phyloP scores from a whole-genome alignment of 192 early-diverging fungal genomes.

The Pilaira anomala region DNA sequence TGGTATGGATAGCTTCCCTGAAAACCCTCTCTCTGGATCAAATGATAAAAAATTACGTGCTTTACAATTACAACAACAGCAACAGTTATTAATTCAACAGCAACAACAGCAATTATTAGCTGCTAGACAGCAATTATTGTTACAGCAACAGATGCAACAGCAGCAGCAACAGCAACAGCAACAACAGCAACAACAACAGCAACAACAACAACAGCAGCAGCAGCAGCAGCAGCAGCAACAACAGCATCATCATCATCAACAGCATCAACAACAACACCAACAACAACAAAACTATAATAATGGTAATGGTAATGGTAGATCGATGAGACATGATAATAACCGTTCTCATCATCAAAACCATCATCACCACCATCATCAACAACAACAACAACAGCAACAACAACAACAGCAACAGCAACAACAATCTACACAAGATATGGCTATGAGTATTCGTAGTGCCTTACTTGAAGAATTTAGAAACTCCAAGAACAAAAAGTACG shows the following conservation, averaged over 20 bases:
- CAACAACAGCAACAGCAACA: constrained; percentile 34
- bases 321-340: too few relatives aligned
- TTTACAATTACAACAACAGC: constrained; percentile 47
- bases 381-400: constrained; percentile 19
- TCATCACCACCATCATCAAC: too few relatives aligned
- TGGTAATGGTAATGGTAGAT: too few relatives aligned
- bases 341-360: too few relatives aligned
- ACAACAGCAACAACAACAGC: constrained; percentile 39
- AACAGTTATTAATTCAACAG: constrained; percentile 48
- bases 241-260: constrained; percentile 37
- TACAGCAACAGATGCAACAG: constrained; percentile 46
- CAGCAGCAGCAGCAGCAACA: constrained; percentile 31
- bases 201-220: constrained; percentile 17
- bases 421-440: constrained; percentile 39
- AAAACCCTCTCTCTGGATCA: constrained; percentile 21
- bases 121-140: constrained; percentile 46
- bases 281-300: too few relatives aligned
- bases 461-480: constrained; percentile 95
- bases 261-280: constrained; percentile 8
- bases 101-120: constrained; percentile 36
- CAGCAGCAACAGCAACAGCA: constrained; percentile 35
- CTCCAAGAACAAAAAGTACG: constrained; percentile 97
- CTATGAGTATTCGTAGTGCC: constrained; percentile 73
- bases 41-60: constrained; percentile 49
- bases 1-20: constrained; percentile 26